phyloP scores from a whole-genome alignment of 1,284 basidiomycete genomes.

The Cryptococcus depauperatus region DNA sequence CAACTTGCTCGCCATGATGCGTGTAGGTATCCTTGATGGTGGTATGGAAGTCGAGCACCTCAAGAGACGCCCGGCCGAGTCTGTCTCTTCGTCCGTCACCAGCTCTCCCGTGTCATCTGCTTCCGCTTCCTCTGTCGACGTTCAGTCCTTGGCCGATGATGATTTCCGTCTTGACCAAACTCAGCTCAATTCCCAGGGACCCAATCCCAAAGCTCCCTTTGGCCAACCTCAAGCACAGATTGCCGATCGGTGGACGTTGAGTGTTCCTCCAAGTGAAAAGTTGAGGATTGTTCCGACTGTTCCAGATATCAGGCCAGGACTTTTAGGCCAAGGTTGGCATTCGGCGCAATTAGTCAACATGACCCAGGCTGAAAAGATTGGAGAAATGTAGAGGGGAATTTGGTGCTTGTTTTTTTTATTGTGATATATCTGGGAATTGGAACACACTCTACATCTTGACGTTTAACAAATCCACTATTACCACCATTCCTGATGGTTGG shows the following conservation, averaged over 20 bases:
- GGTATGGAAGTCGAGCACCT: slow-evolving; percentile 59
- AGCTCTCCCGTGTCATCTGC: slow-evolving; percentile 30
- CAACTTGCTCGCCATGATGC: slow-evolving; percentile 72
- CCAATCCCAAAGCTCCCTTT: slow-evolving; percentile 24
- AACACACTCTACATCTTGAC: too few relatives aligned
- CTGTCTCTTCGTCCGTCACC: slow-evolving; percentile 23
- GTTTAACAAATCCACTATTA: too few relatives aligned
- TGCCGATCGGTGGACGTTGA: slow-evolving; percentile 36
- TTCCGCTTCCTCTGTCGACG: slow-evolving; percentile 35
- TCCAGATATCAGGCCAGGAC: slow-evolving; percentile 38
- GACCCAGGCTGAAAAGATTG: slow-evolving; percentile 26
- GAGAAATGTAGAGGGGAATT: too few relatives aligned
- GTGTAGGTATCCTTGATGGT: slow-evolving; percentile 75
- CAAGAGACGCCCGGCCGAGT: slow-evolving; percentile 32
- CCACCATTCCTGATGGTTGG: too few relatives aligned
- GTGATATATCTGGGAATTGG: too few relatives aligned
- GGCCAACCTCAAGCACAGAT: slow-evolving; percentile 39
- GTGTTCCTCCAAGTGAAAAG: slow-evolving; percentile 43
- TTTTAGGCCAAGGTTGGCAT: too few relatives aligned
- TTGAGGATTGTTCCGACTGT: slow-evolving; percentile 32
- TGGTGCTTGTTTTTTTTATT: too few relatives aligned
- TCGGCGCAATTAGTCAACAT: too few relatives aligned
- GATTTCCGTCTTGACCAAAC: slow-evolving; percentile 25
- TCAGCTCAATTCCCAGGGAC: slow-evolving; percentile 34
- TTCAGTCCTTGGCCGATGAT: slow-evolving; percentile 26